phyloP scores from a whole-genome alignment of 495 filamentous ascomycete genomes.

The Aspergillus sclerotiicarbonarius region DNA sequence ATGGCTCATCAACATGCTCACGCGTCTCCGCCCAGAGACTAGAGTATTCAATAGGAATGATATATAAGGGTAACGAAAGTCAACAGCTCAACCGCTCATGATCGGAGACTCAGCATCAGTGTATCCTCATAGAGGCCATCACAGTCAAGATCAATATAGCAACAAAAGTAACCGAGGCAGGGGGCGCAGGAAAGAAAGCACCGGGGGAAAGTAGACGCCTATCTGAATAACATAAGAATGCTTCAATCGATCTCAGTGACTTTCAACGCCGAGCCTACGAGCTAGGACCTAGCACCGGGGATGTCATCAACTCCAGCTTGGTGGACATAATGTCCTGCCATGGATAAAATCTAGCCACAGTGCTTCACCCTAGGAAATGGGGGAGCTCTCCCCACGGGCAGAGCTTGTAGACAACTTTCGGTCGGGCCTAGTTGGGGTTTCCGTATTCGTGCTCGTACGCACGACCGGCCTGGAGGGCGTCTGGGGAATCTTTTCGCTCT shows the following conservation, averaged over 20 bases:
- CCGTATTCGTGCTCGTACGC: conserved; percentile 23
- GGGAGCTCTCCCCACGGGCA: conserved; percentile 16
- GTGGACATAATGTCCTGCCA: conserved; percentile 14
- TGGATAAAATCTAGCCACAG: conserved; percentile 14
- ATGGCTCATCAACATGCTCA: not conserved
- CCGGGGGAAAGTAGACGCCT: not conserved
- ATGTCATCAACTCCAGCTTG: conserved; percentile 19
- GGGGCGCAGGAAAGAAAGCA: conserved; percentile 4
- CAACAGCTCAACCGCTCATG: not conserved
- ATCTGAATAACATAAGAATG: conserved; percentile 5
- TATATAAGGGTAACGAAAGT: conserved; percentile 1
- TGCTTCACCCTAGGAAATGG: conserved; percentile 15
- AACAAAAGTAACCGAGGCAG: not conserved
- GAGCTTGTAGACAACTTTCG: conserved; percentile 19
- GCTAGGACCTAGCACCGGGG: conserved; percentile 15
- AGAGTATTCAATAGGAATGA: not conserved
- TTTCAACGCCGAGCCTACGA: conserved; percentile 7
- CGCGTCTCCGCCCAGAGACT: not conserved
- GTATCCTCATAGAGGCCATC: not conserved
- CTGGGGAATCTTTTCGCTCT: conserved; percentile 16
- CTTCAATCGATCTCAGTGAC: conserved; percentile 18
- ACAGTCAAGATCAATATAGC: not conserved
- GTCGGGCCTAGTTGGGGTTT: conserved; percentile 19
- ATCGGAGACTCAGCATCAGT: not conserved
- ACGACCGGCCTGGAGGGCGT: conserved; percentile 18